Conservation (phyloP, 495 filamentous ascomycete genomes). For the Neurospora sp. region DNA sequence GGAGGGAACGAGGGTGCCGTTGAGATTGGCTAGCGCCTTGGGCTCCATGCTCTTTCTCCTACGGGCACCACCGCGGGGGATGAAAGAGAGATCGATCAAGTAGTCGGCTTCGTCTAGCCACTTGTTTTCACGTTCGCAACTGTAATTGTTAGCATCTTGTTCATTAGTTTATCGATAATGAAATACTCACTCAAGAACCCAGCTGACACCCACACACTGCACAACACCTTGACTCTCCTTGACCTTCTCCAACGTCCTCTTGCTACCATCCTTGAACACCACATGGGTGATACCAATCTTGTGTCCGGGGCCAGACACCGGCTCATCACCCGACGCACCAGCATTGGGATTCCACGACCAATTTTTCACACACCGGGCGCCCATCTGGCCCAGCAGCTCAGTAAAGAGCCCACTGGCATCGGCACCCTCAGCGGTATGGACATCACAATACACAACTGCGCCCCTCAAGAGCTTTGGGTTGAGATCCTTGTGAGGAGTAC, state of each 20-base stretch:
- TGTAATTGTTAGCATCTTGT: slow-evolving; percentile 16
- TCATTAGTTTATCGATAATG: neutral
- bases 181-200: slow-evolving; percentile 71
- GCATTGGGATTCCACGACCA: slow-evolving; percentile 72
- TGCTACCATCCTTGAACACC: slow-evolving; percentile 86
- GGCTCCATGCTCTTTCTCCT: slow-evolving; percentile 92
- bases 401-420: slow-evolving; percentile 78
- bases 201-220: slow-evolving; percentile 74
- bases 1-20: slow-evolving; percentile 50
- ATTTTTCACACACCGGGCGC: slow-evolving; percentile 68
- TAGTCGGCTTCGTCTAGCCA: slow-evolving; percentile 66
- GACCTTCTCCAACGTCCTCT: slow-evolving; percentile 81
- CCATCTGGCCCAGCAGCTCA: slow-evolving; percentile 73
- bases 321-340: neutral
- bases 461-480: slow-evolving; percentile 50
- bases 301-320: neutral
- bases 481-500: slow-evolving; percentile 41
- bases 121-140: slow-evolving; percentile 69
- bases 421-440: slow-evolving; percentile 81
- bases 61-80: slow-evolving; percentile 67
- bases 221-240: slow-evolving; percentile 63
- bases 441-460: slow-evolving; percentile 81
- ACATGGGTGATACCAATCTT: slow-evolving; percentile 89
- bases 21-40: slow-evolving; percentile 60
- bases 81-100: slow-evolving; percentile 54